Percentiles rank a stretch among this genome's conserved stretches.
Conservation (phyloP, 2,329 filamentous ascomycete genomes). For the Teratosphaeria epicoccoides region DNA sequence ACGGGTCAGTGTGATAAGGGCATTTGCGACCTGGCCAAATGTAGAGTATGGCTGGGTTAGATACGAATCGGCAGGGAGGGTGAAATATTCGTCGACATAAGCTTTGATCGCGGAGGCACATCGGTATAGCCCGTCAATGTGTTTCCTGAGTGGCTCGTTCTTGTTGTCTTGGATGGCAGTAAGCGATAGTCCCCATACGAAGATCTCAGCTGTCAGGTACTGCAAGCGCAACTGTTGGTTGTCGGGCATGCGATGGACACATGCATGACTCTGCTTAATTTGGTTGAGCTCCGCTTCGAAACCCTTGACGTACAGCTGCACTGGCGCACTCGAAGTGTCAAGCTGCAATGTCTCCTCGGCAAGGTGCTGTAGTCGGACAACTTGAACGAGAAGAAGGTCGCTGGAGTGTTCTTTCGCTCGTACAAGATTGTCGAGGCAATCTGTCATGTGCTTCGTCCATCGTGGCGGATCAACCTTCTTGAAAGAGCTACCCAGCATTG, state of each 20-base stretch:
- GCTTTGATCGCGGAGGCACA: slow-evolving; percentile 16
- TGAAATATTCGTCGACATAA: slow-evolving; percentile 18
- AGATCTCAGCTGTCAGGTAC: slow-evolving; percentile 17
- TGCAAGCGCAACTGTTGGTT: slow-evolving; percentile 18
- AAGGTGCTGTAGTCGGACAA: slow-evolving; percentile 20
- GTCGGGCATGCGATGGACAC: slow-evolving; percentile 6
- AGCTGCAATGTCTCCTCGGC: slow-evolving; percentile 16
- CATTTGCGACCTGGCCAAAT: slow-evolving; percentile 22
- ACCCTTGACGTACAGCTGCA: slow-evolving; percentile 18
- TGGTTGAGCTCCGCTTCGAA: slow-evolving; percentile 19
- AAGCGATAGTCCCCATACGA: slow-evolving; percentile 18
- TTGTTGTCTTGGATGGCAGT: slow-evolving; percentile 17
- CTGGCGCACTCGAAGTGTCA: slow-evolving; percentile 15
- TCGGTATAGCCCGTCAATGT: slow-evolving; percentile 18
- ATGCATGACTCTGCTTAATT: slow-evolving; percentile 9
- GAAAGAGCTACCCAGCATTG: slow-evolving; percentile 21
- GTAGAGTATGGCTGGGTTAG: slow-evolving; percentile 19
- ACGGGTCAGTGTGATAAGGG: slow-evolving; percentile 20
- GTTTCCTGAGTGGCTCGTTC: slow-evolving; percentile 10
- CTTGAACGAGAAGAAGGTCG: slow-evolving; percentile 21
- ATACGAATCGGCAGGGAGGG: slow-evolving; percentile 16
- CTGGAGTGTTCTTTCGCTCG: slow-evolving; percentile 15
- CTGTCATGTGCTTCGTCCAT: slow-evolving; percentile 17
- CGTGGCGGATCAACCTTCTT: slow-evolving; percentile 20
- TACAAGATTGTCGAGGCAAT: slow-evolving; percentile 15